Percentiles rank a stretch among this genome's conserved stretches.
These are phyloP conservation scores for Epichloe hybrida DNA, from an alignment of 2,329 filamentous ascomycete species.

Conservation along the genomic window DNA sequence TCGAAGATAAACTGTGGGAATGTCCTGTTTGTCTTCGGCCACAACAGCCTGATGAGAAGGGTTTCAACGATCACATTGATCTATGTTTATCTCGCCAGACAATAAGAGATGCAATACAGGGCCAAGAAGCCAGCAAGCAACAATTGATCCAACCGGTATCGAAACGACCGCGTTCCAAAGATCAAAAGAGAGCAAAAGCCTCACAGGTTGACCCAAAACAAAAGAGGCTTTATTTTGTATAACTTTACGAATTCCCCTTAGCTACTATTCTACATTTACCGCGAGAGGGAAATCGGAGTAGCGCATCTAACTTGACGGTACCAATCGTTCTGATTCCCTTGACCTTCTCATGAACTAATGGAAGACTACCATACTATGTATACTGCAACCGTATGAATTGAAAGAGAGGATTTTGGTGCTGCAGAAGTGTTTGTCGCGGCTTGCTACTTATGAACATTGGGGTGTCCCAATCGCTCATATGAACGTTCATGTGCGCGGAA, in stretches of 20 bases:
- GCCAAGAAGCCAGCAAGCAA: conserved; percentile 19
- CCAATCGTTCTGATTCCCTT: not conserved
- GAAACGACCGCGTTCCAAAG: conserved; percentile 22
- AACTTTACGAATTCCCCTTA: not conserved
- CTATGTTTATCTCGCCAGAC: conserved; percentile 75
- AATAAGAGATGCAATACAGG: conserved; percentile 69
- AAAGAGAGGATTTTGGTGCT: not conserved
- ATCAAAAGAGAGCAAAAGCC: conserved; percentile 27
- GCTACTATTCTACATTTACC: not conserved
- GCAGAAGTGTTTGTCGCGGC: not conserved
- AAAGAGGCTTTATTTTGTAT: conserved; percentile 40
- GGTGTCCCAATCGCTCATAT: not conserved
- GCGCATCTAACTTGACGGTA: not conserved
- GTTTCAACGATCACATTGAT: conserved; percentile 88
- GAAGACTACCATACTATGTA: not conserved
- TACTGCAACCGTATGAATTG: not conserved
- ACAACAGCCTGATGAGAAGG: conserved; percentile 58
- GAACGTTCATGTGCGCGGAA: too few species aligned
- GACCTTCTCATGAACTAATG: not conserved
- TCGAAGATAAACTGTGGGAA: conserved; percentile 51
- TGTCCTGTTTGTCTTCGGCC: conserved; percentile 80
- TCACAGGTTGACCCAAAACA: conserved; percentile 29
- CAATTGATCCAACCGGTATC: conserved; percentile 21
- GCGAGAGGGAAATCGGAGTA: too few species aligned
- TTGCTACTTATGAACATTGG: not conserved